Evolutionary conservation across 768 basidiomycete species (phyloP).

Genomic region (Hygrocybe coccinea): DNA sequence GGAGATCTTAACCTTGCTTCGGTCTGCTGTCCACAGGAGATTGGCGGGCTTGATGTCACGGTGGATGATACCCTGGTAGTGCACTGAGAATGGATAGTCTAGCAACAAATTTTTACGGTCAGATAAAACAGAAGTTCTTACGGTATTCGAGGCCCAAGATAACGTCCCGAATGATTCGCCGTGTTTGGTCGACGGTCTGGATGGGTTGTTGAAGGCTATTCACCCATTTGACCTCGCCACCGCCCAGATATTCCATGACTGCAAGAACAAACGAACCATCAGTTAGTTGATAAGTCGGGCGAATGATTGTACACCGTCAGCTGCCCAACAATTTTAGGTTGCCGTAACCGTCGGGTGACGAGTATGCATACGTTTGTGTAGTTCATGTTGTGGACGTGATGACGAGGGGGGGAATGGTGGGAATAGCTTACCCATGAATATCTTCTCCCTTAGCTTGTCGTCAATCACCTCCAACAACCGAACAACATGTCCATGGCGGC

Average conservation of each 20-base stretch:
- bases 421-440: conserved; percentile 83
- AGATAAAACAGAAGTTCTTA: conserved; percentile 40
- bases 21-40: conserved; percentile 84
- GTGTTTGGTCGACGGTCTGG: conserved; percentile 76
- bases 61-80: conserved; percentile 97
- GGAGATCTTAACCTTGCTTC: conserved; percentile 88
- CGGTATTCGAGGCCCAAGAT: conserved; percentile 93
- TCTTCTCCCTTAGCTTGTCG: conserved; percentile 78
- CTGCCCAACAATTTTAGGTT: too few relatives aligned
- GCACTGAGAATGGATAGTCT: conserved; percentile 52
- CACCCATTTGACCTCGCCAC: conserved; percentile 93
- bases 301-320: background rate
- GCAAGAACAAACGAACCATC: conserved; percentile 1
- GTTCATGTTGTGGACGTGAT: background rate
- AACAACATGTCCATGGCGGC: conserved; percentile 84
- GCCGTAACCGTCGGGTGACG: background rate
- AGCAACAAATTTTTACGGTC: conserved; percentile 7
- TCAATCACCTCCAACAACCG: conserved; percentile 92
- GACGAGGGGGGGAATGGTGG: background rate
- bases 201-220: conserved; percentile 59
- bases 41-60: conserved; percentile 99
- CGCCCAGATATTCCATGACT: conserved; percentile 97
- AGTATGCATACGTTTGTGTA: background rate
- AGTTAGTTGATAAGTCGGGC: background rate
- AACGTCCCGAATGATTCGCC: conserved; percentile 87